Conservation (phyloP, 768 basidiomycete genomes). For the Gyrodon lividus region DNA sequence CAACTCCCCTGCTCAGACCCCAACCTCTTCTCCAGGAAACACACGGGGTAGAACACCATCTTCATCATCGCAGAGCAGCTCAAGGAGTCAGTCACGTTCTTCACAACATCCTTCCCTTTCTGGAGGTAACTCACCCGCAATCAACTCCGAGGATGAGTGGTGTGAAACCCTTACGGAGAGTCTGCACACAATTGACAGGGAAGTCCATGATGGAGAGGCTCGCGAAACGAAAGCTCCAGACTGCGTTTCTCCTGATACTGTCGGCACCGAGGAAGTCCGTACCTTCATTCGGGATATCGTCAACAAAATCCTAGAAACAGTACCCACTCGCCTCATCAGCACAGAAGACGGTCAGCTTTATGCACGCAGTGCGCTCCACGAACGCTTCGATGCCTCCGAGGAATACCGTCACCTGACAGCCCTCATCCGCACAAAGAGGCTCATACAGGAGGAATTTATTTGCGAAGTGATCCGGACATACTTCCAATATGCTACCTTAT, state of each 20-base stretch:
- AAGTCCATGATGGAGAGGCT: background rate
- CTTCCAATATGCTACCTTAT: conserved; percentile 12
- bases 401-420: background rate
- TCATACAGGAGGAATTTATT: conserved; percentile 1
- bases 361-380: conserved; percentile 1
- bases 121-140: background rate
- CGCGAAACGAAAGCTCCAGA: background rate
- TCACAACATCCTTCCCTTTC: background rate
- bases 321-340: conserved; percentile 8
- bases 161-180: background rate
- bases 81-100: background rate
- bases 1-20: background rate
- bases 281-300: background rate
- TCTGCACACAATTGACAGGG: background rate
- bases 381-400: conserved; percentile 1
- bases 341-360: conserved; percentile 10
- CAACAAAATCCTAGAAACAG: background rate
- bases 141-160: background rate
- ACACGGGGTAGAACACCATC: background rate
- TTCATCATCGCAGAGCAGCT: background rate
- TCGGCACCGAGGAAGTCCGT: background rate
- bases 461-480: conserved; percentile 4
- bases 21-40: background rate
- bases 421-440: conserved; percentile 4
- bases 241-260: background rate